phyloP scores from a whole-genome alignment of 108 stramenopile species.

The Conticribra guillardii region DNA sequence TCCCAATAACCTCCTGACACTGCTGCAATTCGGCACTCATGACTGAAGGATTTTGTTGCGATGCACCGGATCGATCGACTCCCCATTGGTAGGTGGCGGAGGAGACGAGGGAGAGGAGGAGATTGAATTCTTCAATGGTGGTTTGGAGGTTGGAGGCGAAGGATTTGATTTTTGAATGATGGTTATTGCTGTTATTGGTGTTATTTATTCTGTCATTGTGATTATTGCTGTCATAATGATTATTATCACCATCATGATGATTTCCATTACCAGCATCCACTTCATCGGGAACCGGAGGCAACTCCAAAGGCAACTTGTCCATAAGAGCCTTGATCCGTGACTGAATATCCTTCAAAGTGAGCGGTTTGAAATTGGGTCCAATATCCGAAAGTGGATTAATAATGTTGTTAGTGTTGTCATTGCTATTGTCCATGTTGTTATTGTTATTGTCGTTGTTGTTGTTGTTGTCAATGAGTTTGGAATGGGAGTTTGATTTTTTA shows the following conservation, averaged over 20 bases:
- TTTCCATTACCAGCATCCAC: neutral
- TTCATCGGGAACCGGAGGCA: constrained; percentile 15
- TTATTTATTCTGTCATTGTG: neutral
- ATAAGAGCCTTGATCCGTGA: constrained; percentile 17
- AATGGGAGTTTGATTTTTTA: neutral
- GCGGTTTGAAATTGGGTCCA: constrained; percentile 21
- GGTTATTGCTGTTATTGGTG: neutral
- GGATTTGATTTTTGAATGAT: constrained; percentile 33
- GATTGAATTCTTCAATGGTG: constrained; percentile 71
- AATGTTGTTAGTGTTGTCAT: neutral
- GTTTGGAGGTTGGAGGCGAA: constrained; percentile 72
- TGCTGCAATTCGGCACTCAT: constrained; percentile 65
- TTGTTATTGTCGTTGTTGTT: constrained; percentile 2
- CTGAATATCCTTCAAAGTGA: constrained; percentile 22
- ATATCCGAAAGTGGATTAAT: constrained; percentile 15
- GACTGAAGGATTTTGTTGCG: constrained; percentile 74
- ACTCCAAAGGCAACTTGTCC: constrained; percentile 21
- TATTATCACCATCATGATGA: neutral
- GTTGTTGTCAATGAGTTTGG: neutral
- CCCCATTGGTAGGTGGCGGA: constrained; percentile 85
- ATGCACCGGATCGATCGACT: constrained; percentile 81
- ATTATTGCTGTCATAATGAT: neutral
- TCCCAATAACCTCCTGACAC: constrained; percentile 75
- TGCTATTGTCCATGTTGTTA: neutral
- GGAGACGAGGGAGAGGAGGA: constrained; percentile 66